Percentiles rank a stretch among this genome's conserved stretches.
These are phyloP conservation scores for Sedum album DNA, from an alignment of 164 flowering plant genomes.

Conservation along the genomic window DNA sequence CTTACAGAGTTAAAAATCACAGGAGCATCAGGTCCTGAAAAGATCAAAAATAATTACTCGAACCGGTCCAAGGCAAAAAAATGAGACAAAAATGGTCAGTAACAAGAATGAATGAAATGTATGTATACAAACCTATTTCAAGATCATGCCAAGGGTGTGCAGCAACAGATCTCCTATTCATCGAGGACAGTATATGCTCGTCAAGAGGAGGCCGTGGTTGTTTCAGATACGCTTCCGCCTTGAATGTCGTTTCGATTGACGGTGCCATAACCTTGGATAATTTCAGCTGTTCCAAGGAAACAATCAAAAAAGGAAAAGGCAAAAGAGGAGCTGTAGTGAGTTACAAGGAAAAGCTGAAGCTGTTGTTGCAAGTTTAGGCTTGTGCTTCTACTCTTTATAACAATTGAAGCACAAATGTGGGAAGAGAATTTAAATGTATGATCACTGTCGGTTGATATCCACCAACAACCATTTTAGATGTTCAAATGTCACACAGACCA, in stretches of 20 bases:
- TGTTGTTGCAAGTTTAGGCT: background rate
- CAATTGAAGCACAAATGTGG: background rate
- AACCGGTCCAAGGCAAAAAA: background rate
- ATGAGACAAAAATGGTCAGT: background rate
- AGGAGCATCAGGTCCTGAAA: constrained; percentile 10
- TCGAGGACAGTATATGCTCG: constrained; percentile 6
- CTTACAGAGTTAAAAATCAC: constrained; percentile 11
- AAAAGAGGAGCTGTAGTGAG: background rate
- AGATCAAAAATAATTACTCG: background rate
- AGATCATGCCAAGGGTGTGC: constrained; percentile 13
- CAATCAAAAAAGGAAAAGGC: background rate
- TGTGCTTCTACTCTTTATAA: background rate
- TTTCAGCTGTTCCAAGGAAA: background rate
- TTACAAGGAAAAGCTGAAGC: no score
- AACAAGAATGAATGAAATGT: background rate
- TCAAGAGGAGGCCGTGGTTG: background rate
- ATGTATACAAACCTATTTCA: background rate
- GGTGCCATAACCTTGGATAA: background rate
- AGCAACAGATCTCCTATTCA: constrained; percentile 9
- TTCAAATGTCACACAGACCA: no score
- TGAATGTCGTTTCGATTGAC: background rate
- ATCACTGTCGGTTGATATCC: no score
- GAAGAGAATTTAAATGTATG: background rate
- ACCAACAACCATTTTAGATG: no score
- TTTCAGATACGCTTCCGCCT: background rate